Conservation (phyloP, 495 filamentous ascomycete species). For the Daldinia loculata region DNA sequence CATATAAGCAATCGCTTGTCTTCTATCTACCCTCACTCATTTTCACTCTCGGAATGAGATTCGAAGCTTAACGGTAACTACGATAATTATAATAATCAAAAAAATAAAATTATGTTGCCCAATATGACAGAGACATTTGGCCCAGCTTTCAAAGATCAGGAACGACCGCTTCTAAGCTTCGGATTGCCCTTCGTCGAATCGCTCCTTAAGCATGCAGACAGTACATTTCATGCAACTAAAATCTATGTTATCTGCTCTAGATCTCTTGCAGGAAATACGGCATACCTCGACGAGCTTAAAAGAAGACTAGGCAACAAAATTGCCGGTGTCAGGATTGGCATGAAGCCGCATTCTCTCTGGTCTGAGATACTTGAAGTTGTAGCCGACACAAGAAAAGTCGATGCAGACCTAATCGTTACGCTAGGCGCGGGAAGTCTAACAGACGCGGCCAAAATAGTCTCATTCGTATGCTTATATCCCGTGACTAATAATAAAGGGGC, state of each 20-base stretch:
- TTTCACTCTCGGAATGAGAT: neutral
- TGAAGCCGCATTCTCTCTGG: constrained; percentile 66
- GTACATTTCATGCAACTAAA: constrained; percentile 54
- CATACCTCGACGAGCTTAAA: constrained; percentile 53
- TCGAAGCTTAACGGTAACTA: neutral
- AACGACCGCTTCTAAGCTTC: constrained; percentile 46
- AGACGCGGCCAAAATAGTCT: constrained; percentile 66
- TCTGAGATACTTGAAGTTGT: constrained; percentile 65
- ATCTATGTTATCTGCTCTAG: constrained; percentile 66
- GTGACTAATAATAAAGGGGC: neutral
- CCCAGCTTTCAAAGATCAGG: constrained; percentile 36
- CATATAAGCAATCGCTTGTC: neutral
- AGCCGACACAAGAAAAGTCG: constrained; percentile 50
- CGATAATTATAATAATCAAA: neutral
- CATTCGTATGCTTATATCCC: constrained; percentile 51
- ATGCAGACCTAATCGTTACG: constrained; percentile 64
- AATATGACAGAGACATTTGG: constrained; percentile 35
- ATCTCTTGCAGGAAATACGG: constrained; percentile 61
- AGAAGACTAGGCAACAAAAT: constrained; percentile 51
- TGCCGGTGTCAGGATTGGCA: constrained; percentile 62
- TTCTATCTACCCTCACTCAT: neutral
- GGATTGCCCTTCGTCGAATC: constrained; percentile 48
- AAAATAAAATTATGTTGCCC: neutral
- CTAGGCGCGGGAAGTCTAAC: constrained; percentile 68
- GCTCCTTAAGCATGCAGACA: constrained; percentile 49